Base-by-base conservation (phyloP, 306 rosid species). In the Nissolia schottii region DNA sequence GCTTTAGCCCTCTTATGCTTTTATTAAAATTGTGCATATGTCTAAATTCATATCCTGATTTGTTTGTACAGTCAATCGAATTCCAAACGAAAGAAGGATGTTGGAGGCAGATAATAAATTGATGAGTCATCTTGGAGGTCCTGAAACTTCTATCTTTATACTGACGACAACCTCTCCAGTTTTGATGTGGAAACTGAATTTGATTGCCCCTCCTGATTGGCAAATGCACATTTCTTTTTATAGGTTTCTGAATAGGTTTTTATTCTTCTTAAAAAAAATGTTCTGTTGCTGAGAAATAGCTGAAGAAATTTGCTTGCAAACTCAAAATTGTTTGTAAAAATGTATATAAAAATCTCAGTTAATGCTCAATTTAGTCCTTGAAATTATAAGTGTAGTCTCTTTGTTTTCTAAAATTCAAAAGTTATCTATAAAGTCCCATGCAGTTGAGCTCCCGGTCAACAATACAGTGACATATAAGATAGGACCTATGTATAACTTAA, bases 1-100 rank as follows among this genome's bases (percentile, higher is more conserved):
- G 20, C 22, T 22, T 27, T 27, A n/a, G 25, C 5, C 13, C 19
- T 20, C 13, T 31, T 46, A 32, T 71, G 64, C 14, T 16, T 59
- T 40, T 27, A 16, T 20, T 48, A 6, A 4, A 1, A 12, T 10
- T 45, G 31, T 62, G 25, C 64, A 18, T 27, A 20, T 23, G 35
- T 3, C 19, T 37, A 41, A 13, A 6, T 16, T 50, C 41, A 41
- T 67, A 27, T 4, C 4, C 14, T 69, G 58, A 68, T 62, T 7
- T 69, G 32, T 75, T 34, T 60, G 29, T 28, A 14, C 75, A 79
- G 83, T 23, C 24, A 43, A 14, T 14, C 25, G 29, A 45, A 51
- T 31, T 62, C 16, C 38, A 43, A 70, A 53, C 55, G n/a, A 41
- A 69, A 43, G 41, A 62, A 70, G 55, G 48, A 28, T 35, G 80